Conservation (phyloP, 169 alveolate genomes). For the Cryptosporidium sp. region DNA sequence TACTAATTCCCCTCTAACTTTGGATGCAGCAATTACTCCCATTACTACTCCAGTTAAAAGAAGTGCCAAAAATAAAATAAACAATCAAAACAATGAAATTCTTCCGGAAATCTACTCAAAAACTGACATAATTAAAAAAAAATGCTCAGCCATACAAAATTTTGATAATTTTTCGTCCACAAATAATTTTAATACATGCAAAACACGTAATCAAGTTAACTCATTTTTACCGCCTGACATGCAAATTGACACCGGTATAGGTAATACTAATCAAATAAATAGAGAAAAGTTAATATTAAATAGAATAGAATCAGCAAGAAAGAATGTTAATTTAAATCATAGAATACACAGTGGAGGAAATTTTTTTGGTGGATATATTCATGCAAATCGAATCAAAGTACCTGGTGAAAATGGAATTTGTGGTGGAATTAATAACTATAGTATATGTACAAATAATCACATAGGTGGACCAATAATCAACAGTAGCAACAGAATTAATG, state of each 20-base stretch:
- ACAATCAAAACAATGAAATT: background rate
- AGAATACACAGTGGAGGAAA: background rate
- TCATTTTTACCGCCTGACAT: constrained; percentile 44
- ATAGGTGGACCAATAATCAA: background rate
- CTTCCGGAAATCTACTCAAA: background rate
- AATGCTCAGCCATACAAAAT: background rate
- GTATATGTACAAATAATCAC: constrained; percentile 2
- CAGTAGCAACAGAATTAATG: background rate
- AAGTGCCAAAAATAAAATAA: background rate
- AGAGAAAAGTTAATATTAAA: constrained; percentile 43
- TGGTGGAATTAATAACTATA: background rate
- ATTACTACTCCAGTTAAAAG: constrained; percentile 8
- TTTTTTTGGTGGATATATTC: background rate
- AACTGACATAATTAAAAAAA: constrained; percentile 5
- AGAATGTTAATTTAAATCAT: constrained; percentile 20
- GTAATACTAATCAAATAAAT: constrained; percentile 14
- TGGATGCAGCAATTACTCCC: background rate
- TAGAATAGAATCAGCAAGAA: constrained; percentile 70
- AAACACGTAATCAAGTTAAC: background rate
- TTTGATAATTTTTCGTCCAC: background rate
- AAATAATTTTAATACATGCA: constrained; percentile 4
- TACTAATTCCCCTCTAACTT: background rate
- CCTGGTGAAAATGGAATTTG: background rate
- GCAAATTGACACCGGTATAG: background rate
- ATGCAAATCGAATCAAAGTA: background rate